Base-by-base conservation (phyloP, 2,329 filamentous ascomycete genomes). In the Ciborinia camelliae region DNA sequence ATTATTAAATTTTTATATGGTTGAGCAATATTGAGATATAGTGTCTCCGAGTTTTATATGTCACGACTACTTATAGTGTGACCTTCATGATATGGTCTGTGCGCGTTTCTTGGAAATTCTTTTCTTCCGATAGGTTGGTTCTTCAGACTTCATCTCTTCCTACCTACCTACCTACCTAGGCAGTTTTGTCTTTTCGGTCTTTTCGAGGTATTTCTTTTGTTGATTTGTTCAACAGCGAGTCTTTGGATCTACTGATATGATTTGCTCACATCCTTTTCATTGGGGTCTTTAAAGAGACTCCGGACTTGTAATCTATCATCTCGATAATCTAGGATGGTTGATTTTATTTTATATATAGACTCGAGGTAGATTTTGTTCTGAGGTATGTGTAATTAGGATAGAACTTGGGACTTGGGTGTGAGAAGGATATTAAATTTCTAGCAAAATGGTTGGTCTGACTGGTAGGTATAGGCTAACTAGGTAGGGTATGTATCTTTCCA, bases 21-120 rank as follows among this genome's bases (percentile, higher is more conserved):
- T 41, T 41, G 14, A 41, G 14, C 2, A 41, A 14, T 41, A 5
- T 41, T 41, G 15, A 15, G 6, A 41, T 18, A 2, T 14, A n/a
- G n/a, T n/a, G n/a, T n/a, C n/a, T n/a, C n/a, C n/a, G n/a, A n/a
- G n/a, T 41, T 41, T 15, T 2, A 41, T 41, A 41, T 41, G 10
- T 41, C 10, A 41, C 8, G 15, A 41, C 39, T 41, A 41, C n/a
- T n/a, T n/a, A n/a, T n/a, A n/a, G n/a, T n/a, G n/a, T n/a, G n/a
- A n/a, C n/a, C n/a, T n/a, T n/a, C n/a, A n/a, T n/a, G n/a, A 48
- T 4, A 48, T 58, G 28, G 20, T 58, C 54, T 58, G 54, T 58
- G 41, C 54, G 35, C 7, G 20, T 5, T 1, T 15, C 1, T 3
- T 3, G 54, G 39, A 47, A 47, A 23, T 23, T 58, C 41, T 58